A percentile compares a stretch with the other conserved stretches of the same genome.
phyloP scores from a whole-genome alignment of 2,329 filamentous ascomycete species.

The Exophiala sp. region DNA sequence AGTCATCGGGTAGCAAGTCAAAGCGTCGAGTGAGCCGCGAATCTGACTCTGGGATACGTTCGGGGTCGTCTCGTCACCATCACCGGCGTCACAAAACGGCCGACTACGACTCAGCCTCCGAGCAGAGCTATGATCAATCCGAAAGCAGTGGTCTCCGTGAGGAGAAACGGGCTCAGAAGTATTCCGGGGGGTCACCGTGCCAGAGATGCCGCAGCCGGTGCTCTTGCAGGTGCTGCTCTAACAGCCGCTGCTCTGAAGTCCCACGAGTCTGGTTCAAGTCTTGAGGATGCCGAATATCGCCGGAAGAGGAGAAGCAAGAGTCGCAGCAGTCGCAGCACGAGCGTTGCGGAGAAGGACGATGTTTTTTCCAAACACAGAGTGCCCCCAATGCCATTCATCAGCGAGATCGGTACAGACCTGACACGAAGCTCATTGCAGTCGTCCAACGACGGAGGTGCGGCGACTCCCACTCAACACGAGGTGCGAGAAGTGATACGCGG shows the following conservation, averaged over 20 bases:
- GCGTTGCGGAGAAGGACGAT: constrained; percentile 50
- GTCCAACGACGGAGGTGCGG: constrained; percentile 67
- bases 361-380: constrained; percentile 51
- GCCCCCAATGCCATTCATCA: constrained; percentile 81
- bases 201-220: constrained; percentile 52
- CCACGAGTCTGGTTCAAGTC: constrained; percentile 58
- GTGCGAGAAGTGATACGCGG: constrained; percentile 60
- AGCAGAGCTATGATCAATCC: constrained; percentile 41
- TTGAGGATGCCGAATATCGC: constrained; percentile 40
- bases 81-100: constrained; percentile 51
- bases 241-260: constrained; percentile 59
- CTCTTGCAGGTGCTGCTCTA: constrained; percentile 51
- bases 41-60: constrained; percentile 53
- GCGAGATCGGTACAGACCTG: constrained; percentile 78
- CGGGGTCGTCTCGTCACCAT: constrained; percentile 47
- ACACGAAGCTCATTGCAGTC: constrained; percentile 84
- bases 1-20: constrained; percentile 49
- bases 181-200: constrained; percentile 47
- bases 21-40: constrained; percentile 54
- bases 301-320: constrained; percentile 46
- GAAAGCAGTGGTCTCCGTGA: constrained; percentile 45
- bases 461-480: constrained; percentile 59
- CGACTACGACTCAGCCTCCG: constrained; percentile 44
- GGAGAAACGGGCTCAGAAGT: constrained; percentile 48
- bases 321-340: constrained; percentile 47